Evolutionary conservation across 331 rosid genomes (phyloP).

Genomic region (Phaseolus coccineus): DNA sequence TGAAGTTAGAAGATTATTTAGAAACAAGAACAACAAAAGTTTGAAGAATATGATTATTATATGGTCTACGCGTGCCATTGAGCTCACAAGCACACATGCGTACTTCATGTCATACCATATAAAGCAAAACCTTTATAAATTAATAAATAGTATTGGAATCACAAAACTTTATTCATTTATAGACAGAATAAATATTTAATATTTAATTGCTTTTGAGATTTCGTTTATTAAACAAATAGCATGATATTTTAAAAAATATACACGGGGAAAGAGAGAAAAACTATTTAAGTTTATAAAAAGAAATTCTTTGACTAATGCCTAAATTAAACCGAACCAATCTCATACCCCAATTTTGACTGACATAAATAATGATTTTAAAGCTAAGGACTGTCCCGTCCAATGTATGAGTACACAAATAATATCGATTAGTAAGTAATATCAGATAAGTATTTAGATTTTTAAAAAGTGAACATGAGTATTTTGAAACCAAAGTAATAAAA

Average conservation of each 20-base stretch:
- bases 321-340: not conserved
- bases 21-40: no score
- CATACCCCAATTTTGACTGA: not conserved
- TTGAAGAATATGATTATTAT: not conserved
- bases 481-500: no score
- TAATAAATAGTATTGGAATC: not conserved
- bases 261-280: no score
- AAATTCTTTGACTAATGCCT: no score
- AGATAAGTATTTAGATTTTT: no score
- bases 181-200: not conserved
- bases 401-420: no score
- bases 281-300: not conserved
- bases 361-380: not conserved
- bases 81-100: slow-evolving; percentile 20
- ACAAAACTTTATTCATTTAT: not conserved
- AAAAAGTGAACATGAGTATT: no score
- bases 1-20: not conserved
- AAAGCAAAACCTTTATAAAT: not conserved
- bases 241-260: no score
- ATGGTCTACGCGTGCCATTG: slow-evolving; percentile 26
- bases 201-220: no score
- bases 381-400: no score
- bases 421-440: no score
- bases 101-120: not conserved
- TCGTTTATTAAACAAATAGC: no score